Conservation (phyloP, 78 protist genomes). For the Chrysochromulina tobinii region DNA sequence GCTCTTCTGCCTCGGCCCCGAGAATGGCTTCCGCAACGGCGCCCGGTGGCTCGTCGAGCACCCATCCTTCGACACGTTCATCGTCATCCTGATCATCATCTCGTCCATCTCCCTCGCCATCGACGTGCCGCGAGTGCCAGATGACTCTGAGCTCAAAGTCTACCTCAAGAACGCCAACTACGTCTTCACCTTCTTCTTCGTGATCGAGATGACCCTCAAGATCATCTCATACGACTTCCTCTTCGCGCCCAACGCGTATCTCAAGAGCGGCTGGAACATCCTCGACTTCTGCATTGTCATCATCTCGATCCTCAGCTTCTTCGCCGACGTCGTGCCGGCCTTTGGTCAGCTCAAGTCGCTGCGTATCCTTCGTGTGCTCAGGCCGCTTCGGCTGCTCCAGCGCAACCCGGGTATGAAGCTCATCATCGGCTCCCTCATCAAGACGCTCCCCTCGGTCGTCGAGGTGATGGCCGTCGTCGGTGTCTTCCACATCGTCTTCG, state of each 20-base stretch:
- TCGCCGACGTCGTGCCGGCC: too few species aligned
- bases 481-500: constrained; percentile 40
- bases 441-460: constrained; percentile 43
- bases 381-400: constrained; percentile 70
- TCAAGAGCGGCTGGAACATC: constrained; percentile 2
- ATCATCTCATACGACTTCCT: neutral
- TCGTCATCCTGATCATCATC: neutral
- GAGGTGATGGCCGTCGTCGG: constrained; percentile 33
- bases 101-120: neutral
- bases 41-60: neutral
- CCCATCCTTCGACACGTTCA: neutral
- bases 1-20: too few species aligned
- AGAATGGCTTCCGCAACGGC: neutral
- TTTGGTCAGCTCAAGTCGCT: neutral
- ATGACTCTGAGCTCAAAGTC: neutral
- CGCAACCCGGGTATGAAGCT: constrained; percentile 34
- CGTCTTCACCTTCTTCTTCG: neutral
- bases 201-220: neutral
- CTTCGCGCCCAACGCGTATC: neutral
- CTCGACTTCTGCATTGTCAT: neutral
- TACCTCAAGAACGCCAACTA: neutral
- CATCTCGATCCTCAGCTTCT: neutral
- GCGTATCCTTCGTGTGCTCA: constrained; percentile 55
- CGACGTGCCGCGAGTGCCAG: neutral
- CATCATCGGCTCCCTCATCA: neutral